Conservation (phyloP, 1,139 yeast genomes). For the Saccharomyces uvarum region DNA sequence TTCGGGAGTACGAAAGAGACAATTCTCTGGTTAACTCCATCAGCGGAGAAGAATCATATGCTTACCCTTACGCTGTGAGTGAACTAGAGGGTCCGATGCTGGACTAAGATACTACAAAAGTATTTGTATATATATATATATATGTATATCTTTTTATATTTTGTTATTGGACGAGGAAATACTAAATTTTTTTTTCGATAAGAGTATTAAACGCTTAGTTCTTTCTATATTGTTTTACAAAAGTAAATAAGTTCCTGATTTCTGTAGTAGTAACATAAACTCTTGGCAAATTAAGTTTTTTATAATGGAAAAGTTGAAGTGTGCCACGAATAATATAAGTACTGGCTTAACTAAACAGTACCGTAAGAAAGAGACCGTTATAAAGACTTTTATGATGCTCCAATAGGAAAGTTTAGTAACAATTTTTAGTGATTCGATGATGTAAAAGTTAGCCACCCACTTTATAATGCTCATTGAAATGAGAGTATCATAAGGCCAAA, state of each 20-base stretch:
- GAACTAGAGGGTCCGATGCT: conserved; percentile 65
- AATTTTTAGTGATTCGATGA: conserved; percentile 58
- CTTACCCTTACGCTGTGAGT: conserved; percentile 64
- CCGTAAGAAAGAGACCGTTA: conserved; percentile 22
- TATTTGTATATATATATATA: neutral
- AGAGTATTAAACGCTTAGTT: neutral
- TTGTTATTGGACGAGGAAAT: neutral
- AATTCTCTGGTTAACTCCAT: conserved; percentile 35
- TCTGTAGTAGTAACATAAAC: conserved; percentile 4
- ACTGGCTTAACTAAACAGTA: conserved; percentile 24
- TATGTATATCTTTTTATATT: neutral
- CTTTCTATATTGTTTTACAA: neutral
- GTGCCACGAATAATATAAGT: neutral
- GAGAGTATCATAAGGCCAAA: conserved; percentile 90
- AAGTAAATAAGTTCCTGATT: neutral
- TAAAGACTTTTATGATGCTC: conserved; percentile 30
- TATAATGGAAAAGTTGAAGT: neutral
- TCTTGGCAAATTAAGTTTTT: conserved; percentile 7
- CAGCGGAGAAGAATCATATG: conserved; percentile 52
- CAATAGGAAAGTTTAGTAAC: conserved; percentile 42
- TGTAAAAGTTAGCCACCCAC: conserved; percentile 53
- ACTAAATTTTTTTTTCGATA: neutral
- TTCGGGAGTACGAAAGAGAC: conserved; percentile 34
- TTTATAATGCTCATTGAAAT: conserved; percentile 56
- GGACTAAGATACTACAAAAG: conserved; percentile 4